phyloP scores from a whole-genome alignment of 371 early-diverging fungal genomes.

The Syncephalis fuscata region DNA sequence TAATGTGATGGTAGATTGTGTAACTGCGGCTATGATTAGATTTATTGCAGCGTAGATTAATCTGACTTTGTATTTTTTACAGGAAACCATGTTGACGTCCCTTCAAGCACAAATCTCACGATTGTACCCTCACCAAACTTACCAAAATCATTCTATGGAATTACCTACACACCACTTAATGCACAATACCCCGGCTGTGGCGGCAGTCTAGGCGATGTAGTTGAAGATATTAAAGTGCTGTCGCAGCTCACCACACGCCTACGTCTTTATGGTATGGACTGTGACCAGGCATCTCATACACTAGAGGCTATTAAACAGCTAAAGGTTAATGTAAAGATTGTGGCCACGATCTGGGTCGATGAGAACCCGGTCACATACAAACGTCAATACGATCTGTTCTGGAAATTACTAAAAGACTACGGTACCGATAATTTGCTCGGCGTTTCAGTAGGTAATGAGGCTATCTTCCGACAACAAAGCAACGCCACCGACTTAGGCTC shows the following conservation, averaged over 20 bases:
- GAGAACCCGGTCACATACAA: slow-evolving; percentile 14
- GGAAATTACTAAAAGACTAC: slow-evolving; percentile 11
- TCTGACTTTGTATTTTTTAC: no score
- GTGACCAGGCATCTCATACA: slow-evolving; percentile 16
- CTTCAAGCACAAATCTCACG: background rate
- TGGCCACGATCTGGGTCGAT: slow-evolving; percentile 24
- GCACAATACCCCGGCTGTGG: slow-evolving; percentile 19
- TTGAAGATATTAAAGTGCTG: slow-evolving; percentile 18
- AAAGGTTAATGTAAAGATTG: slow-evolving; percentile 19
- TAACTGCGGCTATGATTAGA: no score
- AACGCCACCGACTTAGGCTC: slow-evolving; percentile 12
- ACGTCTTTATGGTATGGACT: slow-evolving; percentile 28
- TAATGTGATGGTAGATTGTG: no score
- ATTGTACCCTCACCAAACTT: slow-evolving; percentile 7
- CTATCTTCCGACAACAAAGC: slow-evolving; percentile 31
- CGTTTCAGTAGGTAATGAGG: slow-evolving; percentile 28
- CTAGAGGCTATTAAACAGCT: slow-evolving; percentile 15
- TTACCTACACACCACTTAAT: slow-evolving; percentile 24
- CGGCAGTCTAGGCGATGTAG: slow-evolving; percentile 14
- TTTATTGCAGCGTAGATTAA: no score
- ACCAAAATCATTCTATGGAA: slow-evolving; percentile 19
- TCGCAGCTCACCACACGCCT: slow-evolving; percentile 22
- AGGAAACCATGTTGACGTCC: background rate
- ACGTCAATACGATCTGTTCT: slow-evolving; percentile 17
- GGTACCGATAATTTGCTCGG: slow-evolving; percentile 18